Evolutionary conservation across 192 early-diverging fungal species (phyloP), one percentile per base, ranked within the genome.

Genomic region (Coemansia sp.): DNA sequence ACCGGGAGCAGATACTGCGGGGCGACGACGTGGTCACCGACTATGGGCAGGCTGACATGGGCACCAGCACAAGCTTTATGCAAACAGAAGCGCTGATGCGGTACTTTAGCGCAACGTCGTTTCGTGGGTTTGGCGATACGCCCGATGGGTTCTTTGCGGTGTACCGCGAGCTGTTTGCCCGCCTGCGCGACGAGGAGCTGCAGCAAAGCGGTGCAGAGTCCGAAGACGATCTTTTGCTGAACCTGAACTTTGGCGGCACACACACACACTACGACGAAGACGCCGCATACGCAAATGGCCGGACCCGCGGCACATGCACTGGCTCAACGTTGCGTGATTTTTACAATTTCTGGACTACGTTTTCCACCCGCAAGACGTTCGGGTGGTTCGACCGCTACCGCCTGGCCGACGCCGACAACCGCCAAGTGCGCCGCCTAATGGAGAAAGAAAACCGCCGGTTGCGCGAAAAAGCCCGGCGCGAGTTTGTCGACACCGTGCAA

Each of bases 381-480:
- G 82, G 84, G 26, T 99, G 97, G 97, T 83, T 83, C 51, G 97
- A 99, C 76, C 89, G 94, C 60, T 93, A 88, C 76, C 79, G 88
- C 10, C 83, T 93, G 3, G 79, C 87, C 0, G 93, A 96, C 48
- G 82, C 81, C 31, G 91, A 89, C 21, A 92, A 95, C 79, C 85
- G 97, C 20, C 73, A 82, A 36, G 69, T 91, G 6, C 85, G 91
- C 11, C 82, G 94, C 28, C 71, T 85, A 12, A 96, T 97, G 91
- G 94, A 98, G 64, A 90, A 90, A 61, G 89, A 97, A 56, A 99
- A 99, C 82, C 86, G 87, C 62, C 91, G 89, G 56, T 74, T 85
- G 14, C 81, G 97, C n/a, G 88, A 92, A 21, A 74, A 82, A 5
- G 93, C 87, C 15, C 80, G 76, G 40, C 85, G 83, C 18, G 90